A percentile compares a stretch with the other conserved stretches of the same genome.
phyloP scores from a whole-genome alignment of 768 basidiomycete genomes.

The Exsudoporus frostii region DNA sequence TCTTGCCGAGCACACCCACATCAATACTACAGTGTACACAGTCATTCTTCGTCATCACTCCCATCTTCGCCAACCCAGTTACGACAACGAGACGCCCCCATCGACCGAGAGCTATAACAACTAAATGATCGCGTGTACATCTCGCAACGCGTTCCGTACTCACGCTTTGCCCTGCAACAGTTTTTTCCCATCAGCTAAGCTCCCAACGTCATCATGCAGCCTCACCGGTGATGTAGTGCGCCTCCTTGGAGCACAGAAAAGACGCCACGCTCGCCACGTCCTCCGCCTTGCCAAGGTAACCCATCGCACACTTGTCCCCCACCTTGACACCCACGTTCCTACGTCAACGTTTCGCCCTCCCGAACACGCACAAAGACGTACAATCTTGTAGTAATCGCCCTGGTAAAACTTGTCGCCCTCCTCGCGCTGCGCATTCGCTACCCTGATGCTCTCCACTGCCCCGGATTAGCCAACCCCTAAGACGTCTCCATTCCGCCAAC shows the following conservation, averaged over 20 bases:
- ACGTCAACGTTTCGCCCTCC: neutral
- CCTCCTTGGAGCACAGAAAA: conserved; percentile 31
- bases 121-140: conserved; percentile 2
- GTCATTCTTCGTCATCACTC: neutral
- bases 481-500: neutral
- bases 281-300: conserved; percentile 13
- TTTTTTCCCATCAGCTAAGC: neutral
- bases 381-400: neutral
- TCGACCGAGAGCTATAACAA: conserved; percentile 4
- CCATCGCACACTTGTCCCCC: neutral
- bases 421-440: neutral
- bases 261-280: conserved; percentile 29
- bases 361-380: neutral
- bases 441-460: neutral
- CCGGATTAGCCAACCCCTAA: neutral
- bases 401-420: neutral
- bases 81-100: conserved; percentile 14
- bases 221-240: conserved; percentile 29
- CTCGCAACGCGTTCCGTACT: neutral
- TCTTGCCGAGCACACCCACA: neutral
- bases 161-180: neutral
- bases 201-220: neutral
- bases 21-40: neutral
- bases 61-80: conserved; percentile 3
- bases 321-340: neutral